Percentiles rank a stretch among this genome's conserved stretches.
Evolutionary conservation across 2,329 filamentous ascomycete species (phyloP).

Genomic region (Fusarium protoensiforme): DNA sequence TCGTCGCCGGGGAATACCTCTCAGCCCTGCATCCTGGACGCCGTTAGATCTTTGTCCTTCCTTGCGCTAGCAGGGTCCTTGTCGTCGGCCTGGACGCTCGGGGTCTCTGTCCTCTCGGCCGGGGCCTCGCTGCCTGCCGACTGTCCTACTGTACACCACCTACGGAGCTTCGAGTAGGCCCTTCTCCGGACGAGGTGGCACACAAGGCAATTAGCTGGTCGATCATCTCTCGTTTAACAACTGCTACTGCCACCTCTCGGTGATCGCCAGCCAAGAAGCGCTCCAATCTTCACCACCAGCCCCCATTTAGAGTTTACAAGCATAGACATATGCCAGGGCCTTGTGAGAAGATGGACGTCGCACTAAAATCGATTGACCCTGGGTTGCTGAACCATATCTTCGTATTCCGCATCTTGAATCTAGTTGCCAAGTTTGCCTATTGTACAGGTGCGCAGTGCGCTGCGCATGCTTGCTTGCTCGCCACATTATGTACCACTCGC

Average conservation of each 20-base stretch:
- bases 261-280: slow-evolving; percentile 25
- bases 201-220: background rate
- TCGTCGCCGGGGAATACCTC: background rate
- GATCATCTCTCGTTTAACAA: background rate
- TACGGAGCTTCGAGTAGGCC: background rate
- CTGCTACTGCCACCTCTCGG: background rate
- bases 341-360: background rate
- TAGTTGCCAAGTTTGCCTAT: background rate
- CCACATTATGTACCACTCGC: slow-evolving; percentile 9
- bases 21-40: background rate
- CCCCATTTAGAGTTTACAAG: slow-evolving; percentile 16
- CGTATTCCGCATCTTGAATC: slow-evolving; percentile 7
- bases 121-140: background rate
- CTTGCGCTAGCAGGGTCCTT: slow-evolving; percentile 1
- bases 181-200: background rate
- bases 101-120: background rate
- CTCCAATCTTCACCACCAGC: slow-evolving; percentile 25
- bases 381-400: background rate
- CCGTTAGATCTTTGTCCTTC: slow-evolving; percentile 23
- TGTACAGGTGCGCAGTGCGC: slow-evolving; percentile 19
- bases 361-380: background rate
- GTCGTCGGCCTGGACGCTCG: background rate
- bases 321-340: background rate
- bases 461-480: slow-evolving; percentile 14
- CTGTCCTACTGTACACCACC: background rate